Conservation (phyloP, 768 basidiomycete genomes). For the Xerocomus potaroensis region DNA sequence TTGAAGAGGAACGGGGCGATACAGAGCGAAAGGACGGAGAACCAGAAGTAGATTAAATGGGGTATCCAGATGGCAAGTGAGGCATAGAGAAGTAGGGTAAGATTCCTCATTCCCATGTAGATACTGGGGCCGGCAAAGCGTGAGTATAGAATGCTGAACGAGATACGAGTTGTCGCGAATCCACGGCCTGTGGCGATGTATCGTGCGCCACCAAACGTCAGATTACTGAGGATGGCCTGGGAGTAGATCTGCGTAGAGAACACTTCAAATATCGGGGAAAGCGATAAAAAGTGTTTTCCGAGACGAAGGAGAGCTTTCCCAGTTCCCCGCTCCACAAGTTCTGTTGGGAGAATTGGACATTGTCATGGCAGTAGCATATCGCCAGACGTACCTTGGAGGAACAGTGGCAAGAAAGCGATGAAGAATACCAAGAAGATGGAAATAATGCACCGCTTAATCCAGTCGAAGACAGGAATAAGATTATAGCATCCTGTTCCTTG, state of each 20-base stretch:
- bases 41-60: conserved; percentile 98
- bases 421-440: conserved; percentile 99
- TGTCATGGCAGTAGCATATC: background rate
- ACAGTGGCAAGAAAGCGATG: conserved; percentile 94
- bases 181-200: conserved; percentile 99
- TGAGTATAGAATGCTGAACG: conserved; percentile 95
- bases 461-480: conserved; percentile 93
- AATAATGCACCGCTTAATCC: conserved; percentile 95
- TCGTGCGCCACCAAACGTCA: conserved; percentile 96
- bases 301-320: conserved; percentile 92
- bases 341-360: conserved; percentile 36
- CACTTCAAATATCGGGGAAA: conserved; percentile 97
- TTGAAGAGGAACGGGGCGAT: conserved; percentile 99
- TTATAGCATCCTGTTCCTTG: conserved; percentile 82
- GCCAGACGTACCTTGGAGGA: conserved; percentile 75
- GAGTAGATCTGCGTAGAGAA: conserved; percentile 99
- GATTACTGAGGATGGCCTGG: conserved; percentile 92
- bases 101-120: conserved; percentile 96
- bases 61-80: conserved; percentile 92
- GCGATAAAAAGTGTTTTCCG: conserved; percentile 92
- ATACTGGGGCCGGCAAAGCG: conserved; percentile 99
- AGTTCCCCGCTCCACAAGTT: conserved; percentile 94
- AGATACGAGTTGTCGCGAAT: conserved; percentile 95
- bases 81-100: conserved; percentile 85
- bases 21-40: conserved; percentile 91